Conservation (phyloP, 176 grass and related monocot species). For the Bromus sterilis region DNA sequence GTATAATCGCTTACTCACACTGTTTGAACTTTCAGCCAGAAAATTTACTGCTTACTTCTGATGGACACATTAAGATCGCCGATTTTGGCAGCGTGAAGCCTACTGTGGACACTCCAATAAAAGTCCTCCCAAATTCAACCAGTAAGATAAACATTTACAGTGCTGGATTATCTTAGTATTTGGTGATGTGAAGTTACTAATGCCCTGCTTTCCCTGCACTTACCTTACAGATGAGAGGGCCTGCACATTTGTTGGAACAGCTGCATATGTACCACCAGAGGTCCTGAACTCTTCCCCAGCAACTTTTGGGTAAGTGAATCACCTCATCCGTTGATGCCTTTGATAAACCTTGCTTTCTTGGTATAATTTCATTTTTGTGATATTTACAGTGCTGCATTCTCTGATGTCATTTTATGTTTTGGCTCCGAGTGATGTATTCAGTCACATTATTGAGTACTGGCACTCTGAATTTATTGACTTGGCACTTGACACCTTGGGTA, state of each 20-base stretch:
- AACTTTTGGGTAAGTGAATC: conserved; percentile 74
- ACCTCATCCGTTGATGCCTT: not conserved
- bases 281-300: conserved; percentile 93
- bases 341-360: not conserved
- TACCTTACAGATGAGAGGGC: conserved; percentile 68
- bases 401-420: not conserved
- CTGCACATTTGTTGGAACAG: conserved; percentile 96
- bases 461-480: not conserved
- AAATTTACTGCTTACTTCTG: conserved; percentile 81
- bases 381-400: not conserved
- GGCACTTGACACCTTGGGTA: not conserved
- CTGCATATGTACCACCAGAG: conserved; percentile 94
- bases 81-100: conserved; percentile 99
- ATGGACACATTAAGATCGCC: conserved; percentile 95
- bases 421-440: not conserved
- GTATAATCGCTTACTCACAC: not conserved
- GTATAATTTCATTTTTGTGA: not conserved
- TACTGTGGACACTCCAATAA: conserved; percentile 63
- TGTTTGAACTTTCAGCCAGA: conserved; percentile 66
- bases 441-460: not conserved
- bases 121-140: conserved; percentile 88
- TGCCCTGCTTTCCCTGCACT: conserved; percentile 1
- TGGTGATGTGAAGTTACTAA: not conserved
- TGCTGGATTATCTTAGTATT: not conserved
- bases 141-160: conserved; percentile 37